Base-by-base conservation (phyloP, 257 asterid species). In the Nicotiana paniculata region DNA sequence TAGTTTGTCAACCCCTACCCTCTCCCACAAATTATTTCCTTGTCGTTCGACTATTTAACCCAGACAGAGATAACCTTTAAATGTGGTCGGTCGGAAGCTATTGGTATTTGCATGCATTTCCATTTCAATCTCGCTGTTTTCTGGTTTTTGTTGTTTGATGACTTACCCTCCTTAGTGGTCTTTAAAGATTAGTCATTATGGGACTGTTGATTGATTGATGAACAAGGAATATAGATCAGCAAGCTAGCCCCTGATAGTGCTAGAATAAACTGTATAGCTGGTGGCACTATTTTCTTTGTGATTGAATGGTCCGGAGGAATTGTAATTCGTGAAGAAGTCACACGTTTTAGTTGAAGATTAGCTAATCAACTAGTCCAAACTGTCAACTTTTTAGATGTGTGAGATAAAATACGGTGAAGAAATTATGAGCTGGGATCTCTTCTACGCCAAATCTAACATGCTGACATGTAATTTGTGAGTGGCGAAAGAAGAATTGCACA, bases 81-180 rank as follows among this genome's bases (percentile, higher is more conserved):
- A 51, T 75, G 64, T 75, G 46, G 63, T 26, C 43, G 35, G 5
- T 75, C 17, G 33, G 61, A 28, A 75, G 21, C 46, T 51, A 4
- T 75, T 75, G 64, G 26, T 75, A 75, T 51, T 75, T 51, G 26
- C 28, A 75, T 75, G 80, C 80, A 2, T 75, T 75, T 53, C 63
- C 63, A 51, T 75, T 75, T 75, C 28, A 51, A 51, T 7, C 16
- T 3, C 3, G 6, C 33, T 15, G 53, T 37, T 8, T 67, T 33
- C 76, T 28, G 43, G 26, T 51, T 26, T 51, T 26, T 75, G 17
- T 51, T 75, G 46, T 9, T 51, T 15, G 63, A 51, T 53, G 61
- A 72, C 35, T 72, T 35, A 46, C 39, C 1, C 63, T 48, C 15
- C 59, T 5, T 58, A 1, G 51, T 17, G 9, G 18, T 11, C 4